Conservation (phyloP, 306 rosid genomes). For the Dryas drummondii region DNA sequence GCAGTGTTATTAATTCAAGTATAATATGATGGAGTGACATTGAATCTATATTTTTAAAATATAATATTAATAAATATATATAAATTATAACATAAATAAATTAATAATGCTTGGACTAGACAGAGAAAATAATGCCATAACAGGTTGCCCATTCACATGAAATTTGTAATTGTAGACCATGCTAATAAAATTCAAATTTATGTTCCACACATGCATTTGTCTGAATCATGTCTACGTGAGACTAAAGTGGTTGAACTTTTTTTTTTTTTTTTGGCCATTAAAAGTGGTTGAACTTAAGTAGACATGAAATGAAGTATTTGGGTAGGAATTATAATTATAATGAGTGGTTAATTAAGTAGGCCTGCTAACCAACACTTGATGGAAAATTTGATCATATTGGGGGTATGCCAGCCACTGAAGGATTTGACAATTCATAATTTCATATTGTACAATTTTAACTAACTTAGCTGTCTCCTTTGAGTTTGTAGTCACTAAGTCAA, state of each 20-base stretch:
- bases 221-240: conserved; percentile 14
- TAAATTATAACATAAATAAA: no score
- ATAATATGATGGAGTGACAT: no score
- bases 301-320: conserved; percentile 38
- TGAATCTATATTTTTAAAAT: no score
- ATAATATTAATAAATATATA: no score
- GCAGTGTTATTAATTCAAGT: no score
- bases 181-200: conserved; percentile 16
- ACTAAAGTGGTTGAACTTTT: conserved; percentile 26
- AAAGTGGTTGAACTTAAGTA: conserved; percentile 31
- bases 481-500: no score
- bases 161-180: neutral
- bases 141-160: neutral
- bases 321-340: neutral
- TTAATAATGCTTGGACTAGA: no score
- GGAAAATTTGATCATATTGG: neutral
- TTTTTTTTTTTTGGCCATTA: neutral
- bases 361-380: conserved; percentile 24
- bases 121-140: no score
- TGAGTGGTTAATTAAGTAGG: conserved; percentile 7
- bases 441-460: no score
- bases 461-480: no score
- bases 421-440: neutral
- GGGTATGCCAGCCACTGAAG: conserved; percentile 15
- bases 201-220: conserved; percentile 35